Evolutionary conservation across 345 rosid species (phyloP).

Genomic region (Cardamine chenopodiifolia): DNA sequence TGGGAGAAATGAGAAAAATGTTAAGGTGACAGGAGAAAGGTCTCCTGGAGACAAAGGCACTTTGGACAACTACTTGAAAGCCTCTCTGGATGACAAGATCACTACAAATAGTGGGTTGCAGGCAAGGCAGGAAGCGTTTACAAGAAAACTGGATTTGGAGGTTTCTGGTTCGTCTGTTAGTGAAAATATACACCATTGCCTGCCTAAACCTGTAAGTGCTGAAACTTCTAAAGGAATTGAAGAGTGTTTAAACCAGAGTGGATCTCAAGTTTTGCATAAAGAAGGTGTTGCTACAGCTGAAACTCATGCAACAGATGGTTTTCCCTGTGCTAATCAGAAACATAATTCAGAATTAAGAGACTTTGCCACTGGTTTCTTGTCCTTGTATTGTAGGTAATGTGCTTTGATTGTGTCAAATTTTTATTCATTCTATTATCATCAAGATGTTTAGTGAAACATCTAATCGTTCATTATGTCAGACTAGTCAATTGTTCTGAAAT

Average conservation of each 20-base stretch:
- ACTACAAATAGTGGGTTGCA: constrained; percentile 35
- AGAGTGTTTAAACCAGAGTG: constrained; percentile 41
- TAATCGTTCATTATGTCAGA: constrained; percentile 1
- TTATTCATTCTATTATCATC: constrained; percentile 7
- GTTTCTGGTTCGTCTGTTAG: constrained; percentile 40
- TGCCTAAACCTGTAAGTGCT: constrained; percentile 30
- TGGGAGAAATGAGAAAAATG: constrained; percentile 58
- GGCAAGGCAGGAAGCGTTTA: constrained; percentile 49
- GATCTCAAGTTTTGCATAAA: constrained; percentile 44
- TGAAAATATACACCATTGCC: constrained; percentile 38
- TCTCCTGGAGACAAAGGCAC: constrained; percentile 75
- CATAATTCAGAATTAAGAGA: constrained; percentile 61
- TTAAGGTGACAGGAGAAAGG: constrained; percentile 50
- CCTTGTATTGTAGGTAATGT: constrained; percentile 86
- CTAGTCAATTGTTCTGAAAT: constrained; percentile 8
- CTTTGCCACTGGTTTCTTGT: constrained; percentile 80
- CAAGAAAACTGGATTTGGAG: constrained; percentile 53
- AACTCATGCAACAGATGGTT: constrained; percentile 36
- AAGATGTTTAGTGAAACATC: constrained; percentile 8
- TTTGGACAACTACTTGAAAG: constrained; percentile 63
- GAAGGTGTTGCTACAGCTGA: constrained; percentile 42
- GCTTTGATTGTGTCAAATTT: neutral
- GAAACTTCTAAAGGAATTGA: constrained; percentile 39
- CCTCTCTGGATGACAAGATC: constrained; percentile 48
- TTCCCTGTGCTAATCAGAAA: constrained; percentile 36